phyloP scores from a whole-genome alignment of 352 stramenopile genomes.

The Plasmopara muralis region DNA sequence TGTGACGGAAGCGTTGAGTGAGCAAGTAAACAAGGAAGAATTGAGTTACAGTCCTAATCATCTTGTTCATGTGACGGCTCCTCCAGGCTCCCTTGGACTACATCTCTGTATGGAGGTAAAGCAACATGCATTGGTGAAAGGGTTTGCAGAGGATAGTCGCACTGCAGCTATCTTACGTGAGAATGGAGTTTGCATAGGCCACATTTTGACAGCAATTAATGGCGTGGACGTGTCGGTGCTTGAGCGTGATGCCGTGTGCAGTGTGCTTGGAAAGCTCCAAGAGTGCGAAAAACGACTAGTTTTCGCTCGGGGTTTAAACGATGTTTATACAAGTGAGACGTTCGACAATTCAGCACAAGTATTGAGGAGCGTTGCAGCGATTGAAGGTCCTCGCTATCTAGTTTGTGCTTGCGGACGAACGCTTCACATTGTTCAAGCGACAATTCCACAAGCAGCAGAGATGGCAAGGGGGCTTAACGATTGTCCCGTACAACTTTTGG shows the following conservation, averaged over 20 bases:
- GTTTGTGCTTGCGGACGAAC: constrained; percentile 51
- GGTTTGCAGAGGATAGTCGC: constrained; percentile 41
- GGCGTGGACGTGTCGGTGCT: constrained; percentile 41
- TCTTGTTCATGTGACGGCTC: constrained; percentile 31
- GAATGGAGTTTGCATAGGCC: constrained; percentile 29
- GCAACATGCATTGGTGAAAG: constrained; percentile 47
- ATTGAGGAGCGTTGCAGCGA: constrained; percentile 21
- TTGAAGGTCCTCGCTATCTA: constrained; percentile 42
- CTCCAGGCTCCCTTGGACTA: constrained; percentile 45
- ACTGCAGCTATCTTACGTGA: constrained; percentile 30
- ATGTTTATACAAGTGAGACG: background rate
- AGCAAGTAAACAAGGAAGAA: constrained; percentile 12
- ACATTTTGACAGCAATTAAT: constrained; percentile 50
- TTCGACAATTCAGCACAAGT: constrained; percentile 7
- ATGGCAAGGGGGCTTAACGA: constrained; percentile 49
- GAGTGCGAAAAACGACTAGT: constrained; percentile 44
- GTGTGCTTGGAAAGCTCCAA: constrained; percentile 43
- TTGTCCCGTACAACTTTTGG: constrained; percentile 37
- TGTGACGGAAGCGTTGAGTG: constrained; percentile 16
- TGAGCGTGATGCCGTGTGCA: constrained; percentile 33
- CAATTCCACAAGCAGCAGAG: constrained; percentile 46
- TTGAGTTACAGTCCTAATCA: constrained; percentile 21
- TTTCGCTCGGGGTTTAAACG: constrained; percentile 41
- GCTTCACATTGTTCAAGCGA: constrained; percentile 46
- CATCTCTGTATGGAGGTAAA: constrained; percentile 53